phyloP scores from a whole-genome alignment of 2,329 filamentous ascomycete species.

The Neonectria magnoliae region DNA sequence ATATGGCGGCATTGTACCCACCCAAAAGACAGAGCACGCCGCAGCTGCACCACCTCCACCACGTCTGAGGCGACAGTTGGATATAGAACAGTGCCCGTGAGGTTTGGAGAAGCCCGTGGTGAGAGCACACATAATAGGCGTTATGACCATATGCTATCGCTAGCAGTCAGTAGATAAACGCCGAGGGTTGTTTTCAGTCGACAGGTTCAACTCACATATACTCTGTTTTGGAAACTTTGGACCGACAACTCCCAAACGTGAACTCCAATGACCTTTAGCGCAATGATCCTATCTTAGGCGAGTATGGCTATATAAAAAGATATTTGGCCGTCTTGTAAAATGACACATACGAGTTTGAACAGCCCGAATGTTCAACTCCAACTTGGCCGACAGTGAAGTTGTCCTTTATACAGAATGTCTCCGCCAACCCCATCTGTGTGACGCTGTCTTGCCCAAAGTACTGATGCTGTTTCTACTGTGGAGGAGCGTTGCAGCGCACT shows the following conservation, averaged over 20 bases:
- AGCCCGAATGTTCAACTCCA: background rate
- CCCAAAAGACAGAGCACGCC: background rate
- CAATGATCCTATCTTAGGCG: background rate
- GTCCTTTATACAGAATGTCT: no score
- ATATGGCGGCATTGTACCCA: background rate
- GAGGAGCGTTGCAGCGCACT: no score
- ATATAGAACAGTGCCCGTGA: background rate
- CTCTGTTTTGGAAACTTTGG: background rate
- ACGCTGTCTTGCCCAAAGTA: no score
- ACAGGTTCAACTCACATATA: background rate
- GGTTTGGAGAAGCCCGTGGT: background rate
- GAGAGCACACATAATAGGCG: background rate
- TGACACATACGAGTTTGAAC: background rate
- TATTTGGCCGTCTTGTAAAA: background rate
- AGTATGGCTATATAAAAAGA: background rate
- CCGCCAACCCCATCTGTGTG: no score
- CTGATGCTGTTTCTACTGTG: no score
- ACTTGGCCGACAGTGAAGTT: no score
- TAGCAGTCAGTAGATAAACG: background rate
- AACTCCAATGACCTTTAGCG: background rate
- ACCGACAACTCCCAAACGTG: background rate
- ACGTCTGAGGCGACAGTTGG: background rate
- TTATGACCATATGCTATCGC: background rate
- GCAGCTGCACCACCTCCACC: background rate
- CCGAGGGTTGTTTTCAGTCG: background rate